phyloP scores from a whole-genome alignment of 257 asterid species.

The Petunia secreta region DNA sequence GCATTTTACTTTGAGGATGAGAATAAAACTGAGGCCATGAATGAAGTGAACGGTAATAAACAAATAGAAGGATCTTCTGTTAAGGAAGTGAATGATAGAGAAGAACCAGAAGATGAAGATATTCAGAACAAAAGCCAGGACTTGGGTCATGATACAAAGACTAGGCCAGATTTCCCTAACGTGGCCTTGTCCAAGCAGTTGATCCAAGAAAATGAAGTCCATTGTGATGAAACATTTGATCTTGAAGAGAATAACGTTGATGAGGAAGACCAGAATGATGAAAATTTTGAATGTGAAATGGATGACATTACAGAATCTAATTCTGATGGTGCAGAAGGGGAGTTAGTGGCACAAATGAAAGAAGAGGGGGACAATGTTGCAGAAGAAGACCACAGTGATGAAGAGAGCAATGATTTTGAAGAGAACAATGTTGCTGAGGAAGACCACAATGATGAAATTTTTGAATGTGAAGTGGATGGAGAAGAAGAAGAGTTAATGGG shows the following conservation, averaged over 20 bases:
- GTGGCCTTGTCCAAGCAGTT: background rate
- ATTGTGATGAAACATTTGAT: background rate
- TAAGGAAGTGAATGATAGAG: slow-evolving; percentile 20
- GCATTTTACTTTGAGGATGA: background rate
- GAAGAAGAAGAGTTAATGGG: background rate
- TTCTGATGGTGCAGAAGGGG: background rate
- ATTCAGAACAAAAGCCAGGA: background rate
- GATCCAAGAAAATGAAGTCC: background rate
- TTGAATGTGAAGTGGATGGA: background rate
- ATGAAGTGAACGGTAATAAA: background rate
- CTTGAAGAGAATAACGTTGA: background rate
- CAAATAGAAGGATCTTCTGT: slow-evolving; percentile 10
- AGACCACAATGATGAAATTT: background rate
- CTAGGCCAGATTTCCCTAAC: background rate
- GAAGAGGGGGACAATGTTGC: slow-evolving; percentile 32
- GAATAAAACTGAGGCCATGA: background rate
- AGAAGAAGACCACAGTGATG: slow-evolving; percentile 14
- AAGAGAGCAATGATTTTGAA: slow-evolving; percentile 21
- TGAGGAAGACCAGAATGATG: background rate
- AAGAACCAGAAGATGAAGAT: slow-evolving; percentile 25
- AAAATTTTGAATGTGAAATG: background rate
- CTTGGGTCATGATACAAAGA: background rate
- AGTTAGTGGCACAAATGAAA: background rate
- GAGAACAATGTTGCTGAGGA: slow-evolving; percentile 26
- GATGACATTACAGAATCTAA: background rate